These are phyloP conservation scores for Aspergillus conjunctus DNA, from an alignment of 495 filamentous ascomycete species.

Conservation along the genomic window DNA sequence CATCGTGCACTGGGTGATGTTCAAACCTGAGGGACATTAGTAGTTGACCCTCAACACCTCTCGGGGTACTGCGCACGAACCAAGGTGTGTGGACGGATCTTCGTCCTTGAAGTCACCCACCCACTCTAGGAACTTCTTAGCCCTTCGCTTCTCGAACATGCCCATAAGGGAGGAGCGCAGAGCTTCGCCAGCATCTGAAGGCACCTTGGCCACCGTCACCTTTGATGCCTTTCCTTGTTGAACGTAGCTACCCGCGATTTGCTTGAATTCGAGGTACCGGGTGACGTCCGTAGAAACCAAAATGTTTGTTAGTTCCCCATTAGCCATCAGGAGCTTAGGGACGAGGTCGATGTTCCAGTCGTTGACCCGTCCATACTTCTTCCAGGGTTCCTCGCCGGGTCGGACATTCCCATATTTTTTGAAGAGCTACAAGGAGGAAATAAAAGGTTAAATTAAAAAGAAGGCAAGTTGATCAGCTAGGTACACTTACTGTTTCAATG, in stretches of 20 bases:
- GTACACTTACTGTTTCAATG: conserved; percentile 74
- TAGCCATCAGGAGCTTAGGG: conserved; percentile 97
- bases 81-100: conserved; percentile 83
- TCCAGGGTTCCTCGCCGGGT: conserved; percentile 89
- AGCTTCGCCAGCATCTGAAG: conserved; percentile 89
- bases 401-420: conserved; percentile 87
- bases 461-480: background rate
- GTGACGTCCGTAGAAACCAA: conserved; percentile 96
- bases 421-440: conserved; percentile 69
- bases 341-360: conserved; percentile 99
- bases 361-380: conserved; percentile 92
- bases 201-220: conserved; percentile 94
- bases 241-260: conserved; percentile 96
- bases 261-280: conserved; percentile 96
- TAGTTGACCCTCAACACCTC: conserved; percentile 2
- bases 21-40: conserved; percentile 65
- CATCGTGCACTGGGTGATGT: conserved; percentile 80
- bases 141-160: conserved; percentile 93
- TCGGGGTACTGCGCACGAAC: conserved; percentile 47
- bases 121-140: conserved; percentile 97
- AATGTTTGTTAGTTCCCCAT: conserved; percentile 97
- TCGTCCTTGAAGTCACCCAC: conserved; percentile 86
- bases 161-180: conserved; percentile 93
- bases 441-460: conserved; percentile 26
- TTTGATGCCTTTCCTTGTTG: conserved; percentile 80